These are phyloP conservation scores for Pythium dissimile DNA, from an alignment of 352 stramenopile species.

Conservation along the genomic window DNA sequence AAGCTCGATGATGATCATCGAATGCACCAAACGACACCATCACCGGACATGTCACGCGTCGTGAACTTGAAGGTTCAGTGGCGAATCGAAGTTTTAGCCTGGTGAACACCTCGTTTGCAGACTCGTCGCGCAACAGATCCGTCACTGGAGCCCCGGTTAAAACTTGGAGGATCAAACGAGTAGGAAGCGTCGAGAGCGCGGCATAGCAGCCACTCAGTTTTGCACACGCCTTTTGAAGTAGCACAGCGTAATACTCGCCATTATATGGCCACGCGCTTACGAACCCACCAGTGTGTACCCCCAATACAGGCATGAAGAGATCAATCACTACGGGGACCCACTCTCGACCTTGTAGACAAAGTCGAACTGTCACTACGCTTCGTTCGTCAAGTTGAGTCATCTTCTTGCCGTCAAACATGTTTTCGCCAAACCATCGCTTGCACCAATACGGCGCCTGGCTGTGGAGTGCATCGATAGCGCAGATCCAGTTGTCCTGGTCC, in stretches of 20 bases:
- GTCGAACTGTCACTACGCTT: background rate
- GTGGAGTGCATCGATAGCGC: slow-evolving; percentile 1
- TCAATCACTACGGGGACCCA: slow-evolving; percentile 33
- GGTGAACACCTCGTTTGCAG: too few species aligned
- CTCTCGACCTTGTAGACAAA: background rate
- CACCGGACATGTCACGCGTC: too few species aligned
- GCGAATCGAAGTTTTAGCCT: too few species aligned
- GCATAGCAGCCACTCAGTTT: slow-evolving; percentile 50
- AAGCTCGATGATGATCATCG: slow-evolving; percentile 28
- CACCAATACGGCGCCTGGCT: background rate
- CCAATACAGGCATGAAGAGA: slow-evolving; percentile 37
- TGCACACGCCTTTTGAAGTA: slow-evolving; percentile 59
- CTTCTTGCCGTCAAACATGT: background rate
- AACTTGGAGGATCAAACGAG: slow-evolving; percentile 34
- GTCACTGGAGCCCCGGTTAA: slow-evolving; percentile 32
- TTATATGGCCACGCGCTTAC: slow-evolving; percentile 7
- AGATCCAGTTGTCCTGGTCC: slow-evolving; percentile 18
- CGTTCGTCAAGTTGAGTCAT: background rate
- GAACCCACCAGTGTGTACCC: background rate
- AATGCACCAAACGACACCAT: slow-evolving; percentile 24
- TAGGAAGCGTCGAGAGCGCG: slow-evolving; percentile 18
- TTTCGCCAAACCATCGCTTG: slow-evolving; percentile 11
- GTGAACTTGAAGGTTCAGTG: too few species aligned
- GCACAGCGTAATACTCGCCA: slow-evolving; percentile 33
- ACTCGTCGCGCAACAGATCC: too few species aligned